Evolutionary conservation across 2,329 filamentous ascomycete genomes (phyloP), one percentile per base, ranked within the genome.

Genomic region (Corynespora cassiicola): DNA sequence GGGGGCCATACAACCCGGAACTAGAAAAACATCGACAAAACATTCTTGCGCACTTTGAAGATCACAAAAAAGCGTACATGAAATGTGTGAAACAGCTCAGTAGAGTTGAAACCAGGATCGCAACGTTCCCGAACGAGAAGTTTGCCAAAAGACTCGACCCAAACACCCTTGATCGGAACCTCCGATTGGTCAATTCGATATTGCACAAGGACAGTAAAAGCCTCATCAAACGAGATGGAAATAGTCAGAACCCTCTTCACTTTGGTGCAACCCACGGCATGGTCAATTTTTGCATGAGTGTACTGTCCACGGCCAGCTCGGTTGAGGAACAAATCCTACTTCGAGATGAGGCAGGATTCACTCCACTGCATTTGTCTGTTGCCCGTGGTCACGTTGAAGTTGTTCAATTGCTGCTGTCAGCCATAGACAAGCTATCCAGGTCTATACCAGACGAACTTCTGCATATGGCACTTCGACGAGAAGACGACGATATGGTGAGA

Each of bases 401-500:
- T 14, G 17, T 18, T 18, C 2, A 24, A 11, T 15, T 34, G 8
- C 21, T 23, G 21, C 18, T 25, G 21, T 34, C 18, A 23, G 18
- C 18, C n/a, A 34, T 34, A 11, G 18, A 34, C 31, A 22, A 16
- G n/a, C 21, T 11, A 34, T 14, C 2, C 15, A 23, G n/a, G 2
- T 14, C 17, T 8, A 7, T 17, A 24, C 18, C 31, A 16, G 18
- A 10, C 31, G 21, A 34, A 11, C 31, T 34, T n/a, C 31, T 34
- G 18, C 20, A 34, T 14, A 34, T 25, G 14, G 33, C 33, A 28
- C 15, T 36, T 18, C 6, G 4, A 17, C 24, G 24, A 6, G 33
- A 17, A 16, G 33, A 36, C 24, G 33, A 29, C 16, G 15, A 22
- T 29, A 36, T 36, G 33, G 33, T 36, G 8, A 29, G 5, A 29